These are phyloP conservation scores for Cephaloascus albidus DNA, from an alignment of 805 yeast species.

Conservation along the genomic window DNA sequence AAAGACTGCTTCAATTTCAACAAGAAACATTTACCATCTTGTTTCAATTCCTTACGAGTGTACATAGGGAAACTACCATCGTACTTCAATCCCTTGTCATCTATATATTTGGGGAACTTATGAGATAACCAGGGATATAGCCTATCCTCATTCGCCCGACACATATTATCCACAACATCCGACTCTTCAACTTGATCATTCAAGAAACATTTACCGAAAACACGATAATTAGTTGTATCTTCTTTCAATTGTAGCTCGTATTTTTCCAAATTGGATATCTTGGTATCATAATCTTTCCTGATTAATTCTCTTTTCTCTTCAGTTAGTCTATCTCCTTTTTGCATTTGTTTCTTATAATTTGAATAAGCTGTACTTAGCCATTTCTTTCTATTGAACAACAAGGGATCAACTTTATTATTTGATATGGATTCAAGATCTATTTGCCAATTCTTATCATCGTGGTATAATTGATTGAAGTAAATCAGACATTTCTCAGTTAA, in stretches of 20 bases:
- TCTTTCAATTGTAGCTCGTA: conserved; percentile 10
- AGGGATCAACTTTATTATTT: conserved; percentile 8
- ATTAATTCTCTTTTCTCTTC: conserved; percentile 7
- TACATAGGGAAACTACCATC: conserved; percentile 6
- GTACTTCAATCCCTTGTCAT: neutral
- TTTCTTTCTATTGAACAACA: conserved; percentile 14
- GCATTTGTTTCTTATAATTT: conserved; percentile 8
- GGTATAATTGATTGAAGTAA: conserved; percentile 10
- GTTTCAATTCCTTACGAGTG: conserved; percentile 1
- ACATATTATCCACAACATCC: conserved; percentile 2
- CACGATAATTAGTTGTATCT: conserved; percentile 12
- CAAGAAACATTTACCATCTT: conserved; percentile 7
- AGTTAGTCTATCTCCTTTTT: conserved; percentile 7
- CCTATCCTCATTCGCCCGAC: conserved; percentile 7
- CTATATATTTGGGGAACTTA: conserved; percentile 13
- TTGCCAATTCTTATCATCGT: conserved; percentile 2
- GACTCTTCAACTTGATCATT: conserved; percentile 1
- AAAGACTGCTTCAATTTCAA: conserved; percentile 5
- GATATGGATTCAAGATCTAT: conserved; percentile 5
- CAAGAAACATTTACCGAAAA: conserved; percentile 17
- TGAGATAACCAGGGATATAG: conserved; percentile 22
- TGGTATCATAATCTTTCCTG: conserved; percentile 4
- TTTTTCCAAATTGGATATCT: conserved; percentile 3
- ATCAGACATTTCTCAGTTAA: conserved; percentile 5
- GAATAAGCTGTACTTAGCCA: conserved; percentile 12